Conservation (phyloP, 1,284 basidiomycete genomes). For the Dichomitus squalens region DNA sequence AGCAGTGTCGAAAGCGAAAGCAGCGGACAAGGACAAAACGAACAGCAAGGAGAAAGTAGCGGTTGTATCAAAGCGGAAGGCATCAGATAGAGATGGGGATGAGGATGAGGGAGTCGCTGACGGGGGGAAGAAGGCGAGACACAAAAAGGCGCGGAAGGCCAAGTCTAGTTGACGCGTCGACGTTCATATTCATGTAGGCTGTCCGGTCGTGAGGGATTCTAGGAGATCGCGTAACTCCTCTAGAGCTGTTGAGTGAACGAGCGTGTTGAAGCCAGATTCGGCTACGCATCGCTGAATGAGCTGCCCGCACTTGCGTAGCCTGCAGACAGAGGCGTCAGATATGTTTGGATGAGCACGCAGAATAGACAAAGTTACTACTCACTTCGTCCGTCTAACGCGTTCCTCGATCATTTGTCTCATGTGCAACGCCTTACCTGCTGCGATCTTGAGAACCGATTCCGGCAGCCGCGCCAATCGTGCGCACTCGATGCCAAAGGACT, state of each 20-base stretch:
- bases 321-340: background rate
- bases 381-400: constrained; percentile 55
- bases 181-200: constrained; percentile 7
- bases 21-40: background rate
- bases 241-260: constrained; percentile 12
- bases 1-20: constrained; percentile 13
- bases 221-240: constrained; percentile 17
- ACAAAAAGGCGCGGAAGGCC: constrained; percentile 55
- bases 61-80: constrained; percentile 29
- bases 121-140: constrained; percentile 45
- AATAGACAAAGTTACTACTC: constrained; percentile 20
- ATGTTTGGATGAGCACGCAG: background rate
- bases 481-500: constrained; percentile 90
- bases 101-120: constrained; percentile 29
- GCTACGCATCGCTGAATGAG: constrained; percentile 20
- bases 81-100: constrained; percentile 26
- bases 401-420: constrained; percentile 57
- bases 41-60: constrained; percentile 13
- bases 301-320: constrained; percentile 25
- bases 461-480: constrained; percentile 84
- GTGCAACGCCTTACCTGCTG: constrained; percentile 55
- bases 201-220: constrained; percentile 7
- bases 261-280: background rate
- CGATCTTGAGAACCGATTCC: constrained; percentile 62
- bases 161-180: constrained; percentile 14